Base-by-base conservation (phyloP, 345 rosid species). In the Trapa incisa region DNA sequence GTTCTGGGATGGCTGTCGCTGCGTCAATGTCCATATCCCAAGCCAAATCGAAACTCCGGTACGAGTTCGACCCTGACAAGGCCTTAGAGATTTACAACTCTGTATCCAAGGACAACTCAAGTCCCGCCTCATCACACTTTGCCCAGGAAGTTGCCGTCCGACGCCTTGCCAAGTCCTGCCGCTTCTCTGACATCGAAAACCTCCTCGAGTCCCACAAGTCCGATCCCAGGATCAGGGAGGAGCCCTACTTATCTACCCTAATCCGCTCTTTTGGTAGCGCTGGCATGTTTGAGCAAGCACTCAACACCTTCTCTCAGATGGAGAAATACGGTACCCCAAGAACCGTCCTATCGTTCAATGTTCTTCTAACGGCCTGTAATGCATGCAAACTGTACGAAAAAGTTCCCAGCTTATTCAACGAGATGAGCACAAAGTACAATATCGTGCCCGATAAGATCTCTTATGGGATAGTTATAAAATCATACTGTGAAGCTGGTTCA, bases 91-190 rank as follows among this genome's bases (percentile, higher is more conserved):
- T 90, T 77, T 87, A 80, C 75, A 73, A 87, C 72, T 84, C 81
- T 48, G 79, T 79, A 75, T 82, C 86, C 68, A 66, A 75, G 54
- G 73, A 67, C 71, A 64, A 70, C 58, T 71, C 80, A 39, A 83
- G 87, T 37, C 80, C 83, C 6, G 75, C 66, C 65, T 71, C 87
- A 64, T 82, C 97, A 29, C 93, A 86, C 71, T 86, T 85, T 48
- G 87, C 86, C 15, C 96, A 83, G 65, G 92, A 80, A 65, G 78
- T 88, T 74, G 81, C 89, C 50, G 84, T 91, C 47, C 91, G 88
- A 42, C 87, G 91, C 63, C 93, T 88, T 57, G 89, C 89, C 64
- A 91, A 85, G 69, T 85, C 82, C 65, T 78, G 68, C 47, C 92
- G 96, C 61, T 85, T 85, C 78, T 64, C 77, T 15, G 96, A 86